phyloP scores from a whole-genome alignment of 768 basidiomycete species.

The Termitomyces sp. region DNA sequence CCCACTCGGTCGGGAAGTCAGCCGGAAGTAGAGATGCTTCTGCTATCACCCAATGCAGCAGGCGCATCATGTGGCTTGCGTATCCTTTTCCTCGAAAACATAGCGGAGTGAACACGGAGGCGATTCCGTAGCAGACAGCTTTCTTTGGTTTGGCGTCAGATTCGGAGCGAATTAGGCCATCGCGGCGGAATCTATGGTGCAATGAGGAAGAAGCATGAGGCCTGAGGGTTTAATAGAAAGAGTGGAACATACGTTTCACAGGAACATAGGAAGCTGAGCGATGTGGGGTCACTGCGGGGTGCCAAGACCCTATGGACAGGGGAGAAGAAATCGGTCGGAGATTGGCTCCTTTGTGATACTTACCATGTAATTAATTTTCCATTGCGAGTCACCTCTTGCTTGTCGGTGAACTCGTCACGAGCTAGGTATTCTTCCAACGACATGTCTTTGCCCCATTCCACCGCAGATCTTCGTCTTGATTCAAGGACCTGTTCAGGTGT shows the following conservation, averaged over 20 bases:
- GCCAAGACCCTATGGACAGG: slow-evolving; percentile 47
- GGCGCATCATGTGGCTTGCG: slow-evolving; percentile 57
- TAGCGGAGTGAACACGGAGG: slow-evolving; percentile 50
- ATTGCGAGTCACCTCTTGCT: slow-evolving; percentile 35
- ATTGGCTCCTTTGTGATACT: not conserved
- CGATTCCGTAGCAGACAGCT: slow-evolving; percentile 45
- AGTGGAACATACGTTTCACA: slow-evolving; percentile 49
- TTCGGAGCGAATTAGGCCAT: slow-evolving; percentile 20
- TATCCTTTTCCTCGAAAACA: slow-evolving; percentile 49
- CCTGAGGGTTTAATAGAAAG: not conserved
- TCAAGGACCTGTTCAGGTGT: slow-evolving; percentile 38
- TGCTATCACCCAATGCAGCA: slow-evolving; percentile 53
- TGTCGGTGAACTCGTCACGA: slow-evolving; percentile 32
- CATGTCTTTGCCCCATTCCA: slow-evolving; percentile 38
- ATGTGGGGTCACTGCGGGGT: slow-evolving; percentile 40
- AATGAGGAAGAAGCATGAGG: not conserved
- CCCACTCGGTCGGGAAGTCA: slow-evolving; percentile 33
- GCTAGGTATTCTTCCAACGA: slow-evolving; percentile 40
- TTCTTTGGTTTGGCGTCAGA: slow-evolving; percentile 16
- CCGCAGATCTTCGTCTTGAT: slow-evolving; percentile 31
- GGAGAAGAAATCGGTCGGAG: not conserved
- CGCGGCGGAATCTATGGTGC: slow-evolving; percentile 23
- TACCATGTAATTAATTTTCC: slow-evolving; percentile 29
- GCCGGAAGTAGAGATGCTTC: slow-evolving; percentile 17
- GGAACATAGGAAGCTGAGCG: slow-evolving; percentile 51